phyloP scores from a whole-genome alignment of 1,139 yeast genomes.

The Zygotorulaspora mrakii region DNA sequence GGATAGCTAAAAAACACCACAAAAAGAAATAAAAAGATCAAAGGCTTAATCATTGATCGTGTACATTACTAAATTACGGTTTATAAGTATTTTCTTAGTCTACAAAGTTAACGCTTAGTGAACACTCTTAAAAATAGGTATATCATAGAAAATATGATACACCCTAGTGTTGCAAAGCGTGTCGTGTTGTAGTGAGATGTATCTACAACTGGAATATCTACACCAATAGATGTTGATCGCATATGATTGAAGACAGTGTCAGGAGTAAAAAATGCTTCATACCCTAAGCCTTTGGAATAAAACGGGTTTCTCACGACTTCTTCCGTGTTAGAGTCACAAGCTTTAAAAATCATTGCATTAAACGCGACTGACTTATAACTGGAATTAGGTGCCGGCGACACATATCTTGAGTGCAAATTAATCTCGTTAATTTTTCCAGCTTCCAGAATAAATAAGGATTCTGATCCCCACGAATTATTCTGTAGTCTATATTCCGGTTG shows the following conservation, averaged over 20 bases:
- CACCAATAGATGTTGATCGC: constrained; percentile 19
- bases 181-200: constrained; percentile 29
- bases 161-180: constrained; percentile 35
- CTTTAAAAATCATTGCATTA: constrained; percentile 47
- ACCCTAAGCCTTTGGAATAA: constrained; percentile 40
- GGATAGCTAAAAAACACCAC: constrained; percentile 81
- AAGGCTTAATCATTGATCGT: constrained; percentile 1
- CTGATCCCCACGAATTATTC: constrained; percentile 43
- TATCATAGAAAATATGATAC: constrained; percentile 35
- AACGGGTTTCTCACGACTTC: constrained; percentile 38
- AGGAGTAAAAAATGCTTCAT: constrained; percentile 45
- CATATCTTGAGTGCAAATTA: constrained; percentile 50
- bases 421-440: constrained; percentile 36
- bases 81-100: background rate
- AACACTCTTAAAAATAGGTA: constrained; percentile 37
- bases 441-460: constrained; percentile 39
- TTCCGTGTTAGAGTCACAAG: constrained; percentile 40
- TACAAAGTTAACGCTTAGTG: too few species aligned
- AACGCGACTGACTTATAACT: constrained; percentile 31
- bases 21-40: constrained; percentile 34
- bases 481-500: constrained; percentile 47
- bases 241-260: constrained; percentile 43
- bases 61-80: constrained; percentile 10
- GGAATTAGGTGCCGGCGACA: constrained; percentile 37
- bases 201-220: constrained; percentile 41